These are phyloP conservation scores for Teratosphaeria nubilosa DNA, from an alignment of 2,329 filamentous ascomycete species.

Conservation along the genomic window DNA sequence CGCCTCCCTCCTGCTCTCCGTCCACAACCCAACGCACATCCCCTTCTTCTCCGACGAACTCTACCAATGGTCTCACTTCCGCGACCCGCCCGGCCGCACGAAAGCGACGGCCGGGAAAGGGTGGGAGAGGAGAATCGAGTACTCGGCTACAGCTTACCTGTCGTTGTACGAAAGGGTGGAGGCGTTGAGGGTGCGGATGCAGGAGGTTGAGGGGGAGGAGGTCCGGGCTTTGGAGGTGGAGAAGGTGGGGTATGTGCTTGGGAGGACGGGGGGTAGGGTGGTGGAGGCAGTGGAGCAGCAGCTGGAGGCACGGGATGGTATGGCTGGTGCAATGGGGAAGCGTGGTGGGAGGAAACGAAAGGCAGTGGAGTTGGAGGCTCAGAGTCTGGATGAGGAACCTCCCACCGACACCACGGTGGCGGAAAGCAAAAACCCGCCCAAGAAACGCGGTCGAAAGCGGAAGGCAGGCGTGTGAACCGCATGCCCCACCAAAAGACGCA, in stretches of 20 bases:
- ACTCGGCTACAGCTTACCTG: slow-evolving; percentile 58
- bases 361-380: too few species aligned
- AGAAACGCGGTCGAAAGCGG: too few species aligned
- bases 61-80: slow-evolving; percentile 59
- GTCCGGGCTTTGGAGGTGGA: slow-evolving; percentile 55
- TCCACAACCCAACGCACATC: slow-evolving; percentile 48
- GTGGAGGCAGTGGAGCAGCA: too few species aligned
- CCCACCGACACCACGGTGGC: too few species aligned
- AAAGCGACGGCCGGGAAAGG: slow-evolving; percentile 21
- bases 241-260: slow-evolving; percentile 60
- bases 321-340: too few species aligned
- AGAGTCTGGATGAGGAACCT: too few species aligned
- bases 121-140: slow-evolving; percentile 51
- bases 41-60: slow-evolving; percentile 76
- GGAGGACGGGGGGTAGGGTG: slow-evolving; percentile 27
- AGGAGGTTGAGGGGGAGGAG: slow-evolving; percentile 6
- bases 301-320: too few species aligned
- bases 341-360: too few species aligned
- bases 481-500: too few species aligned
- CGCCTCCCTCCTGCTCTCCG: slow-evolving; percentile 61
- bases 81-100: slow-evolving; percentile 9
- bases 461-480: too few species aligned
- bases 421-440: too few species aligned
- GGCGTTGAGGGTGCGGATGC: slow-evolving; percentile 36
- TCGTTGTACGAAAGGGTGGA: slow-evolving; percentile 36